phyloP scores from a whole-genome alignment of 1,284 basidiomycete species.

The Wallemia mellicola region DNA sequence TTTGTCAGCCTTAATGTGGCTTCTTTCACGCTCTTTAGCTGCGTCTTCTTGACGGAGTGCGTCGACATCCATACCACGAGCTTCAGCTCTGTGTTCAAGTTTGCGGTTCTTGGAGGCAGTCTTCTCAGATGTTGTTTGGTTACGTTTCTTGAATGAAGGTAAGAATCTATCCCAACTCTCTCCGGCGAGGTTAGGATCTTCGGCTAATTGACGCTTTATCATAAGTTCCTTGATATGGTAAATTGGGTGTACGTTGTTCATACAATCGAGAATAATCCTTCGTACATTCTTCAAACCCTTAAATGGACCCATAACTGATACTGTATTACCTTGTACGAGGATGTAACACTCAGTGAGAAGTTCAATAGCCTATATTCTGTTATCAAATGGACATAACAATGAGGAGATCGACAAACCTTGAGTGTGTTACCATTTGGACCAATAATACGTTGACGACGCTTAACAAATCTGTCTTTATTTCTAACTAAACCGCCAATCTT shows the following conservation, averaged over 20 bases:
- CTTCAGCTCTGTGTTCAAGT: conserved; percentile 5
- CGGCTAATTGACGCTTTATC: conserved; percentile 91
- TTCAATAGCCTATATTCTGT: no score
- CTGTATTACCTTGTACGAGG: conserved; percentile 89
- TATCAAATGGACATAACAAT: no score
- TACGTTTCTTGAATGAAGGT: conserved; percentile 77
- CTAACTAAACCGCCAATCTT: conserved; percentile 82
- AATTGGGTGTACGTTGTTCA: conserved; percentile 98
- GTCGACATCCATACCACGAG: neutral
- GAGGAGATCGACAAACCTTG: conserved; percentile 89
- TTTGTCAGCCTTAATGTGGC: conserved; percentile 22
- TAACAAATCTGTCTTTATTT: conserved; percentile 93
- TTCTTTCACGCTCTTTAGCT: conserved; percentile 15
- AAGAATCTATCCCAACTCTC: conserved; percentile 96
- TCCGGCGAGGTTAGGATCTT: conserved; percentile 77
- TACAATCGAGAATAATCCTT: conserved; percentile 82
- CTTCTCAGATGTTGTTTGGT: conserved; percentile 73
- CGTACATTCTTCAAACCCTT: conserved; percentile 88
- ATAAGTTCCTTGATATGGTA: conserved; percentile 99
- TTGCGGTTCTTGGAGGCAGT: conserved; percentile 53
- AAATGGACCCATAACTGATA: conserved; percentile 87
- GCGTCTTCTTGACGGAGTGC: neutral
- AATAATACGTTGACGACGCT: conserved; percentile 80
- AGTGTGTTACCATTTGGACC: conserved; percentile 87
- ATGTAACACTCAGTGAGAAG: conserved; percentile 90